Base-by-base conservation (phyloP, 2,329 filamentous ascomycete species). In the Pseudodiploospora longispora region DNA sequence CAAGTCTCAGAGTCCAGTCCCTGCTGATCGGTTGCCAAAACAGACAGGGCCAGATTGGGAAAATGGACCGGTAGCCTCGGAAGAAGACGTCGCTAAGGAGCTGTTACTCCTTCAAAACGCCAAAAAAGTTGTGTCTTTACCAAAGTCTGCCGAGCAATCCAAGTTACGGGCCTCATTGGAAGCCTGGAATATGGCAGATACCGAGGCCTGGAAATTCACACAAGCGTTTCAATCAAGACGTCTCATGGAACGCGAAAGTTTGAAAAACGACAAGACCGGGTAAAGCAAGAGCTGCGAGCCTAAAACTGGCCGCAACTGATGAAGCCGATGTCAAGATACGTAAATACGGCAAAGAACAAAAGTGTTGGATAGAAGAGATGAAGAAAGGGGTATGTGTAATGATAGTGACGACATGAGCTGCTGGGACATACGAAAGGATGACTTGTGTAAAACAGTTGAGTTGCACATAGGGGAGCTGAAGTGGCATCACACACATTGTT, bases 121-220 rank as follows among this genome's bases (percentile, higher is more conserved):
- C 19, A 69, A 69, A 46, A 72, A 70, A 43, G 72, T 79, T 4
- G 63, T 73, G 54, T 72, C 76, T 28, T 59, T 75, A 40, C 70
- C 63, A 49, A 69, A 70, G 52, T 57, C 64, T 4, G 61, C 63
- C 1, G 57, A 64, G 4, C 69, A 77, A 38, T 60, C 72, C 4
- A 63, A 64, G 40, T 50, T 78, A n/a, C 70, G 71, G 6, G 63
- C 70, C 27, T 78, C 75, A 5, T 65, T 80, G n/a, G 79, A 83
- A 58, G 75, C 77, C 8, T 83, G 79, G 79, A 82, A 79, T 58
- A 59, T 88, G 51, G 83, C 80, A 0, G 86, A 91, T 55, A 82
- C 81, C 1, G 85, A 91, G 63, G 80, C 80, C 1, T 91, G 85
- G 85, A 78, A 77, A 55, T 90, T 90, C 57, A 74, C 81, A 5